Percentiles rank a stretch among this genome's conserved stretches.
Conservation (phyloP, 805 yeast genomes). For the Candida dendrica region DNA sequence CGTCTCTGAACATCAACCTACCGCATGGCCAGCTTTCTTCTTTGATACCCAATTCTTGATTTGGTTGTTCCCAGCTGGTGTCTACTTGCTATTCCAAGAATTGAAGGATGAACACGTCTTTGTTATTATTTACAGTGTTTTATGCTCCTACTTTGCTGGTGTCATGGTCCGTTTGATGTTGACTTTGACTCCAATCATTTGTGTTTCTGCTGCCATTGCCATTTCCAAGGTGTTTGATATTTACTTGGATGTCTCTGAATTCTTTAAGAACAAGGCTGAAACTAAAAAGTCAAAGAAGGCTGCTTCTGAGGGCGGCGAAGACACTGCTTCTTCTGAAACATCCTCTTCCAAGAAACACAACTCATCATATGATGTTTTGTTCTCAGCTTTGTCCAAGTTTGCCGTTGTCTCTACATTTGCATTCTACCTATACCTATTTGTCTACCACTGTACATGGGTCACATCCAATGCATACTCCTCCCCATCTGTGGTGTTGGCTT, state of each 20-base stretch:
- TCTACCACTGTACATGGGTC: slow-evolving; percentile 95
- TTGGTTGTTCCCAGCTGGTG: slow-evolving; percentile 98
- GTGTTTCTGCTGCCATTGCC: slow-evolving; percentile 89
- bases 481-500: slow-evolving; percentile 92
- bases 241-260: slow-evolving; percentile 57
- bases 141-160: slow-evolving; percentile 96
- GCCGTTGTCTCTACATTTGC: slow-evolving; percentile 61
- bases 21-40: slow-evolving; percentile 99
- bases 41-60: slow-evolving; percentile 87
- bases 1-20: slow-evolving; percentile 98
- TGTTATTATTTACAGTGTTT: slow-evolving; percentile 83
- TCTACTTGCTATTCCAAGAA: slow-evolving; percentile 84
- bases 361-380: neutral
- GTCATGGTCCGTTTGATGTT: slow-evolving; percentile 98
- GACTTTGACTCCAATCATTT: slow-evolving; percentile 91
- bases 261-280: slow-evolving; percentile 5
- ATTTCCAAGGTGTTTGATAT: slow-evolving; percentile 77
- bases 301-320: slow-evolving; percentile 2
- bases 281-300: neutral
- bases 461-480: slow-evolving; percentile 94
- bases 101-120: slow-evolving; percentile 88
- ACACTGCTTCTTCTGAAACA: slow-evolving; percentile 2
- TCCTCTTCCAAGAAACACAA: slow-evolving; percentile 14
- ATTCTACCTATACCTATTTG: slow-evolving; percentile 73
- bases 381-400: slow-evolving; percentile 46